A percentile compares a stretch with the other conserved stretches of the same genome.
Evolutionary conservation across 768 basidiomycete genomes (phyloP).

Genomic region (Wakefieldia striispora): DNA sequence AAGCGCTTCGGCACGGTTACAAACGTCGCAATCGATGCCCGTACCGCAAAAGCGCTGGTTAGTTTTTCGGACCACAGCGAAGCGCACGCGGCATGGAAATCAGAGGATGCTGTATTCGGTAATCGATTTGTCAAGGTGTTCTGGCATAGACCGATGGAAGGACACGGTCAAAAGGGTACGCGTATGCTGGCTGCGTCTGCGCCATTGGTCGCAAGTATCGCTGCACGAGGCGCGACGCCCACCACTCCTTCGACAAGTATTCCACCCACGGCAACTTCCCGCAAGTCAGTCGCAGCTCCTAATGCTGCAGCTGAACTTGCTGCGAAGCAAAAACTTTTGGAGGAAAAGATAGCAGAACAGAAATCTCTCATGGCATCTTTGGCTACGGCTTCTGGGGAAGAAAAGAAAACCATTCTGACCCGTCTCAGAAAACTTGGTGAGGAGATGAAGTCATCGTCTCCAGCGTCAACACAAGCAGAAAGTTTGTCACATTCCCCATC

Average conservation of each 20-base stretch:
- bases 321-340: conserved; percentile 70
- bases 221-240: conserved; percentile 49
- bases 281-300: conserved; percentile 38
- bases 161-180: conserved; percentile 77
- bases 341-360: conserved; percentile 85
- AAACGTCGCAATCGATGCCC: conserved; percentile 83
- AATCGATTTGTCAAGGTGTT: conserved; percentile 95
- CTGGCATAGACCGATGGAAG: conserved; percentile 93
- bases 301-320: conserved; percentile 53
- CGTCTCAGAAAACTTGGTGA: conserved; percentile 73
- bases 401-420: conserved; percentile 79
- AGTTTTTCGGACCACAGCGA: conserved; percentile 82
- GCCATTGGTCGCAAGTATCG: conserved; percentile 65
- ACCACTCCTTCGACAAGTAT: conserved; percentile 31
- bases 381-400: conserved; percentile 57
- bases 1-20: conserved; percentile 90
- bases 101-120: conserved; percentile 91
- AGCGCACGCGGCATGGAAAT: conserved; percentile 87
- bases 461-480: conserved; percentile 30
- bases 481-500: conserved; percentile 26
- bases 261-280: conserved; percentile 26
- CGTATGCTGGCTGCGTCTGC: conserved; percentile 82
- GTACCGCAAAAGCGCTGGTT: conserved; percentile 76
- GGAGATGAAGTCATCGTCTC: conserved; percentile 59
- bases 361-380: conserved; percentile 79